Conservation (phyloP, 2,329 filamentous ascomycete species). For the Aureobasidium mangrovei region DNA sequence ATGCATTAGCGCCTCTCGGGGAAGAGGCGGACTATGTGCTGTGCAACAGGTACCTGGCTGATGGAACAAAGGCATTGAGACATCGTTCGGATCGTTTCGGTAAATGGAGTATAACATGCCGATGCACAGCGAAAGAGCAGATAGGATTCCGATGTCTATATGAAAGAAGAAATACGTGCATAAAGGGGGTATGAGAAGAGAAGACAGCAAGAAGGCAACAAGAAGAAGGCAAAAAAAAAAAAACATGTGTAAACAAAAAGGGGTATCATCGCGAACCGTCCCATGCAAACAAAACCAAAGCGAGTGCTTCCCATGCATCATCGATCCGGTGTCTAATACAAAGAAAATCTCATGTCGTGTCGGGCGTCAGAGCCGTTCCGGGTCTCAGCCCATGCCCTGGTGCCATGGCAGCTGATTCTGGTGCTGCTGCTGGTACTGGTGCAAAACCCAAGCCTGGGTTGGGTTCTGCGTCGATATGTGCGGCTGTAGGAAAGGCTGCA, state of each 20-base stretch:
- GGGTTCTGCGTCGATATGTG: background rate
- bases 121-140: background rate
- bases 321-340: background rate
- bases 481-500: background rate
- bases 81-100: background rate
- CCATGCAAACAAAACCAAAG: background rate
- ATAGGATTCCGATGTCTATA: background rate
- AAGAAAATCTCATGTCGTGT: background rate
- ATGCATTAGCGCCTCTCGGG: no score
- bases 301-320: background rate
- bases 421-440: background rate
- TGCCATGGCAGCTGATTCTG: background rate
- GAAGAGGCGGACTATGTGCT: no score
- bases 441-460: background rate
- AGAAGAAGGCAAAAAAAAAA: background rate
- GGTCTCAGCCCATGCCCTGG: background rate
- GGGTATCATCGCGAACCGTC: slow-evolving; percentile 3
- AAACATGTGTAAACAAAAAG: background rate
- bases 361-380: background rate
- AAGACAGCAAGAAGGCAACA: background rate
- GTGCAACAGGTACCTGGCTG: no score
- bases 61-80: no score
- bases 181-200: background rate
- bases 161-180: background rate
- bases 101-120: background rate